Evolutionary conservation across 192 early-diverging fungal species (phyloP).

Genomic region (Coemansia sp.): DNA sequence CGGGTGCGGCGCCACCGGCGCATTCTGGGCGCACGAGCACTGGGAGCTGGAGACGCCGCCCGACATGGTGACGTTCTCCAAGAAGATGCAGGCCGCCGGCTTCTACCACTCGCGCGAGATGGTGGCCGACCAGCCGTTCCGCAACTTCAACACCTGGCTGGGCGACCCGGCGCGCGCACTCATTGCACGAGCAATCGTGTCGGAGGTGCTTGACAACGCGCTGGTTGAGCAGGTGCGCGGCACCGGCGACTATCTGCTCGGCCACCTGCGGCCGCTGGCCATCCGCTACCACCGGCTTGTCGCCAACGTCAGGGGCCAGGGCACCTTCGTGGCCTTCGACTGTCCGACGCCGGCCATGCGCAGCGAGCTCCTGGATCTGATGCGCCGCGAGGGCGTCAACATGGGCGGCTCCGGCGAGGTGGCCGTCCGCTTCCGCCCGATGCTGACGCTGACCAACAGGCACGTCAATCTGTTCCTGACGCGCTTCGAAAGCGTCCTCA

Average conservation of each 20-base stretch:
- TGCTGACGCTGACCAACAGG: slow-evolving; percentile 66
- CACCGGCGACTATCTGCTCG: slow-evolving; percentile 59
- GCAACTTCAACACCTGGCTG: slow-evolving; percentile 79
- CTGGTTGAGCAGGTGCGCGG: slow-evolving; percentile 56
- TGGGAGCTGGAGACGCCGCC: slow-evolving; percentile 66
- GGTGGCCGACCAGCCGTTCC: slow-evolving; percentile 62
- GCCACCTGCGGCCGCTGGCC: slow-evolving; percentile 57
- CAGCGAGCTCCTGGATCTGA: slow-evolving; percentile 56
- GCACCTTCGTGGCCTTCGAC: slow-evolving; percentile 74
- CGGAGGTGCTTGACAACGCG: slow-evolving; percentile 59
- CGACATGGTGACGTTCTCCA: slow-evolving; percentile 77
- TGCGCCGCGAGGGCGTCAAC: slow-evolving; percentile 66
- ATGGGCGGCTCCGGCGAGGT: slow-evolving; percentile 66
- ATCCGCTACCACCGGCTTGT: slow-evolving; percentile 52
- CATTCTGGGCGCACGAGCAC: slow-evolving; percentile 77
- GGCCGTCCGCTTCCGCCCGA: slow-evolving; percentile 66
- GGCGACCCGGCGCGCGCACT: slow-evolving; percentile 69
- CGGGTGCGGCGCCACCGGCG: slow-evolving; percentile 69
- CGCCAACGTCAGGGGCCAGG: slow-evolving; percentile 62
- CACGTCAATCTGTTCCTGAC: slow-evolving; percentile 70
- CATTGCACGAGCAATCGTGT: slow-evolving; percentile 61
- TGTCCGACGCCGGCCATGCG: slow-evolving; percentile 53
- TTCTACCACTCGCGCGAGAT: slow-evolving; percentile 64
- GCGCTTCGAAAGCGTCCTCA: slow-evolving; percentile 59
- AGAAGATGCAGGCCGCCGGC: slow-evolving; percentile 77